These are phyloP conservation scores for Aureobasidium sp. DNA, from an alignment of 2,329 filamentous ascomycete genomes.

Conservation along the genomic window DNA sequence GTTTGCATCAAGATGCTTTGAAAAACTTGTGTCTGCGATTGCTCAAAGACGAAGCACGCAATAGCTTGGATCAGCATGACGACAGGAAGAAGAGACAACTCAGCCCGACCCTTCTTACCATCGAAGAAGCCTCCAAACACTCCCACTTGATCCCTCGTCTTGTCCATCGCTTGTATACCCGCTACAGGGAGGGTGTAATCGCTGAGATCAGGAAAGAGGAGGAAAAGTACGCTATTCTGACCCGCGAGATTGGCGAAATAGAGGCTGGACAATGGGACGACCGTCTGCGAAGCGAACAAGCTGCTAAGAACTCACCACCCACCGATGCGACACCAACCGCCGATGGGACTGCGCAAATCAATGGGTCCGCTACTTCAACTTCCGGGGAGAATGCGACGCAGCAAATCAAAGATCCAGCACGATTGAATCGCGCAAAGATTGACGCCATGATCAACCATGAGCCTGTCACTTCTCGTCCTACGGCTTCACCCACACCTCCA, in stretches of 20 bases:
- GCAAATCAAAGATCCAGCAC: not conserved
- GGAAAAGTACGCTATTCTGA: constrained; percentile 54
- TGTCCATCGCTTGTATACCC: constrained; percentile 65
- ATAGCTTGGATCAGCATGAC: constrained; percentile 26
- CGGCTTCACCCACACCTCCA: constrained; percentile 20
- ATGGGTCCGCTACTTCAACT: not conserved
- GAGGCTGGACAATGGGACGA: constrained; percentile 54
- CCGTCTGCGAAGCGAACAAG: constrained; percentile 21
- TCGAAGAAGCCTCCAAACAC: constrained; percentile 61
- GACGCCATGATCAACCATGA: constrained; percentile 33
- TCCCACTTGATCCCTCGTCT: constrained; percentile 61
- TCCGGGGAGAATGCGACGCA: not conserved
- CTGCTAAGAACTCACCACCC: not conserved
- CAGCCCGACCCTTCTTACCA: constrained; percentile 54
- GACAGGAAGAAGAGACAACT: constrained; percentile 63
- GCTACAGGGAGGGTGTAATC: constrained; percentile 65
- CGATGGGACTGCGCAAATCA: not conserved
- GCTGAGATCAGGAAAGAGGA: constrained; percentile 69
- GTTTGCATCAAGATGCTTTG: constrained; percentile 70
- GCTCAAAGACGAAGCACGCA: constrained; percentile 63
- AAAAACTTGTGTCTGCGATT: constrained; percentile 71
- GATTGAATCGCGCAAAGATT: constrained; percentile 25
- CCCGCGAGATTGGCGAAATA: constrained; percentile 61
- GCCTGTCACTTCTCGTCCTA: constrained; percentile 27
- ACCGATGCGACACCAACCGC: not conserved